Percentiles rank a stretch among this genome's conserved stretches.
These are phyloP conservation scores for Camelina sativa DNA, from an alignment of 345 rosid genomes.

Conservation along the genomic window DNA sequence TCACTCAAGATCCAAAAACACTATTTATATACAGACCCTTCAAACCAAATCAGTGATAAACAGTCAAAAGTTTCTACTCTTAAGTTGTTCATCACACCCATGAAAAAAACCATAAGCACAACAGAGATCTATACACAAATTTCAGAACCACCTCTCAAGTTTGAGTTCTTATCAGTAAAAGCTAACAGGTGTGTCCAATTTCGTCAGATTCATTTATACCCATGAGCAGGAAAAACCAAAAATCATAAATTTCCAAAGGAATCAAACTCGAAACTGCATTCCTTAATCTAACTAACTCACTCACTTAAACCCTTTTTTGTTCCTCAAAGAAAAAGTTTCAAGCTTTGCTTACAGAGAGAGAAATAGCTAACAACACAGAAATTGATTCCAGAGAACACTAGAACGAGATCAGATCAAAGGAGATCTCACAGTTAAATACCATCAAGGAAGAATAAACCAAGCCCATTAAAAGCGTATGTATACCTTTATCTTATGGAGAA, in stretches of 20 bases:
- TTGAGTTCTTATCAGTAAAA: neutral
- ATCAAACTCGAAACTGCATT: neutral
- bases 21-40: neutral
- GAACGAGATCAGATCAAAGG: constrained; percentile 25
- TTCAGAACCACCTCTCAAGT: constrained; percentile 3
- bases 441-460: neutral
- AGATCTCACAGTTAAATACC: constrained; percentile 13
- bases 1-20: neutral
- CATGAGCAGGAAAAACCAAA: constrained; percentile 1
- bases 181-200: constrained; percentile 2
- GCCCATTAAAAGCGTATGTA: neutral
- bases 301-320: neutral
- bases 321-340: neutral
- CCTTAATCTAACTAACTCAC: neutral
- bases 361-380: constrained; percentile 1
- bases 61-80: too few species aligned
- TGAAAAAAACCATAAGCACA: constrained; percentile 6
- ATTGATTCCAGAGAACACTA: neutral
- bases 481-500: constrained; percentile 84
- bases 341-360: constrained; percentile 9
- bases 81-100: neutral
- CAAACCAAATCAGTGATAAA: neutral
- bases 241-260: neutral
- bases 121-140: constrained; percentile 3
- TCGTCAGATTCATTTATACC: neutral